Conservation (phyloP, 148 eudicot species). For the Dysphania ambrosioides region DNA sequence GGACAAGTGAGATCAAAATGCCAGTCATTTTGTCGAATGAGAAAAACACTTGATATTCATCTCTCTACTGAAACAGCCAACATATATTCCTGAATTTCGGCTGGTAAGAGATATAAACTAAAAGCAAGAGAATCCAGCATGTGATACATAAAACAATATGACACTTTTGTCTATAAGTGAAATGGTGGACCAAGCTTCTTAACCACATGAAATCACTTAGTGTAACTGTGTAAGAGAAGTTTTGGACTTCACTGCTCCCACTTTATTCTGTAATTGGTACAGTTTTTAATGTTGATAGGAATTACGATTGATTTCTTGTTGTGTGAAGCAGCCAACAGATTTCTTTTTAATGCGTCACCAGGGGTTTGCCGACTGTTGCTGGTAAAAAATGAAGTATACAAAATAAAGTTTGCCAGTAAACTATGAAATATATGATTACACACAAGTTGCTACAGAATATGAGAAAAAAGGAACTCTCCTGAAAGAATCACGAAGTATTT, state of each 20-base stretch:
- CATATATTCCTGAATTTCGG: neutral
- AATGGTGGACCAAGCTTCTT: slow-evolving; percentile 25
- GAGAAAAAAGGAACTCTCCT: no score
- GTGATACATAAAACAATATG: slow-evolving; percentile 28
- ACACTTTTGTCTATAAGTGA: slow-evolving; percentile 26
- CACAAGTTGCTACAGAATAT: no score
- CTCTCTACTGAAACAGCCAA: neutral
- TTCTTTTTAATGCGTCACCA: no score
- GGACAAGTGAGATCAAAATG: slow-evolving; percentile 12
- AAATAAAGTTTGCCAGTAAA: no score
- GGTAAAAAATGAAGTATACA: no score
- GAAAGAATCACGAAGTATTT: no score
- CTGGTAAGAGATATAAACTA: slow-evolving; percentile 6
- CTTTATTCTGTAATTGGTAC: neutral
- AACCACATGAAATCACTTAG: neutral
- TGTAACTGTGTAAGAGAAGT: neutral
- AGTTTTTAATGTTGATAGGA: no score
- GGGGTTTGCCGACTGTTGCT: no score
- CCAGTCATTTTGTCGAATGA: slow-evolving; percentile 12
- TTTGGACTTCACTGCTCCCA: neutral
- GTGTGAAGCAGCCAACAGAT: no score
- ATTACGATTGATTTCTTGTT: no score
- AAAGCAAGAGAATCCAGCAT: slow-evolving; percentile 26
- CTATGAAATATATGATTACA: no score
- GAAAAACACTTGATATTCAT: neutral